phyloP scores from a whole-genome alignment of 2,329 filamentous ascomycete genomes.

The Neobulgaria alba region DNA sequence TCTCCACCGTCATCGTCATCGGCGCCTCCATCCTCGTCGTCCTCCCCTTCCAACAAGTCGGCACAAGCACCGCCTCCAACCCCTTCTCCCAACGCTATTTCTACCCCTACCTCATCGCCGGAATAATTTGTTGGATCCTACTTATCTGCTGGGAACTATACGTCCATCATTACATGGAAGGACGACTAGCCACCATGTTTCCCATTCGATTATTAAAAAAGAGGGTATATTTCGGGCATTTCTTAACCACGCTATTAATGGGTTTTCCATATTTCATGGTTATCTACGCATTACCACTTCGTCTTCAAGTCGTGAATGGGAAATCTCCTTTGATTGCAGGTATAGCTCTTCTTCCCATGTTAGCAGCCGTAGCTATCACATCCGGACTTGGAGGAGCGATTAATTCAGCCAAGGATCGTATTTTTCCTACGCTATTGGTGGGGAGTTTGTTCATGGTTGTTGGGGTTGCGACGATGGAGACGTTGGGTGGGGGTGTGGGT shows the following conservation, averaged over 20 bases:
- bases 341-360: conserved; percentile 48
- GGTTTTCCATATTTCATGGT: conserved; percentile 50
- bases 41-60: conserved; percentile 43
- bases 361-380: conserved; percentile 46
- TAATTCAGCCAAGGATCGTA: conserved; percentile 46
- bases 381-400: conserved; percentile 47
- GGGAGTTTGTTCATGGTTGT: conserved; percentile 44
- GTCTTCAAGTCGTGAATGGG: conserved; percentile 50
- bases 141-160: conserved; percentile 35
- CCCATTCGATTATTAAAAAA: conserved; percentile 13
- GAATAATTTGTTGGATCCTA: conserved; percentile 29
- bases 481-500: not conserved
- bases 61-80: conserved; percentile 8
- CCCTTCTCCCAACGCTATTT: conserved; percentile 36
- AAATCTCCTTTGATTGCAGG: conserved; percentile 46
- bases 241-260: conserved; percentile 43
- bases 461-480: conserved; percentile 32
- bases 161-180: conserved; percentile 20
- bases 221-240: conserved; percentile 14
- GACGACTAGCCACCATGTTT: conserved; percentile 15
- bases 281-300: conserved; percentile 50
- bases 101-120: conserved; percentile 34
- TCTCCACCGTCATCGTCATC: conserved; percentile 45
- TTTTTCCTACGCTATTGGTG: conserved; percentile 40
- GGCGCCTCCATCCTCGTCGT: conserved; percentile 46